Base-by-base conservation (phyloP, 2,329 filamentous ascomycete species). In the Penicillium sp. region DNA sequence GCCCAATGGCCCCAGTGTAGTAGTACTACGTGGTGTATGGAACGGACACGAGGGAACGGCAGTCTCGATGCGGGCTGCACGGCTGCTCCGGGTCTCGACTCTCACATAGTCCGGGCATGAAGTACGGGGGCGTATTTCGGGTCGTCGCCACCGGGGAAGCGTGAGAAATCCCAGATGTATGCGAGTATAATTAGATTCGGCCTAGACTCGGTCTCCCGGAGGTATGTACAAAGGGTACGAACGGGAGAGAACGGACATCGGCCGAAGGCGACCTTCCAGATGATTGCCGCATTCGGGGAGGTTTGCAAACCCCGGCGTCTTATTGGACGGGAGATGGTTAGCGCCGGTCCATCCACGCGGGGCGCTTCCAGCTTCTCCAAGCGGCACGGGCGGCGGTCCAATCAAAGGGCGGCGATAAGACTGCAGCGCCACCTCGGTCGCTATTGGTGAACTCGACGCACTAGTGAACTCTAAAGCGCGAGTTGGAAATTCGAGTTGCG, bases 361-460 rank as follows among this genome's bases (percentile, higher is more conserved):
- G 8, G 14, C 22, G 35, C 14, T 20, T 22, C n/a, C 22, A 28
- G 33, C 11, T 35, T 22, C 39, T 24, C 22, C 13, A 41, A 27
- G 13, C 22, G 39, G 39, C 27, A 25, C 9, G 10, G 20, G 10
- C 14, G 5, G 4, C 2, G 3, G 16, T 8, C 60, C 60, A 63
- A 63, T 63, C 40, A 57, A 1, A 0, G 0, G 0, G 2, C 14
- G 2, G 14, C 40, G 60, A 63, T 63, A 63, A 62, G 60, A 40
- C 31, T 22, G 18, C 18, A 49, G 55, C 60, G 60, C 60, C 58
- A 57, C 58, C 28, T 22, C 1, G 2, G 6, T 4, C n/a, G 4
- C 60, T 44, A 56, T 60, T 61, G 60, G 56, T 10, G 22, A 11
- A 3, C 16, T 4, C 4, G 2, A 2, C 2, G 13, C 44, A 22